These are phyloP conservation scores for Suillus clintonianus DNA, from an alignment of 768 basidiomycete species.

Conservation along the genomic window DNA sequence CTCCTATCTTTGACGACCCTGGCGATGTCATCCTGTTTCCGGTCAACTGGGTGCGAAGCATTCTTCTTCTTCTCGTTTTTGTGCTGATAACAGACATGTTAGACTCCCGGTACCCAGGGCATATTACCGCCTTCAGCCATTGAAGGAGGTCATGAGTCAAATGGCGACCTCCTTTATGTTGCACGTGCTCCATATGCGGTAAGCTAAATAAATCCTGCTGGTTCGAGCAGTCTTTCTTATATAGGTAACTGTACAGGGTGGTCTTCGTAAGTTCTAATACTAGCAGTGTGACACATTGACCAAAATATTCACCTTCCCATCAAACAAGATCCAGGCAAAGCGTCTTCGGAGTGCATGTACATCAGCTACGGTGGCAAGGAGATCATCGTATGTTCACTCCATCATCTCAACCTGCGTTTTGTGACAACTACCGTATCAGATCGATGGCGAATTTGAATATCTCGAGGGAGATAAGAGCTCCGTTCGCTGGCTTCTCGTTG, in stretches of 20 bases:
- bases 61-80: too few species aligned
- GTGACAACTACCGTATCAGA: background rate
- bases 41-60: too few species aligned
- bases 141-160: background rate
- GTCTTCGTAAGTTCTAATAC: background rate
- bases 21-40: background rate
- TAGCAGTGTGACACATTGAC: background rate
- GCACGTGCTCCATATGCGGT: background rate
- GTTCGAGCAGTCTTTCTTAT: background rate
- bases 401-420: background rate
- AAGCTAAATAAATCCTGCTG: background rate
- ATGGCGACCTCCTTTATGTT: background rate
- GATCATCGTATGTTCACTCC: background rate
- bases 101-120: background rate
- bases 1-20: background rate
- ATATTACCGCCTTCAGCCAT: background rate
- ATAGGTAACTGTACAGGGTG: background rate
- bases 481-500: too few species aligned
- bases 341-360: background rate
- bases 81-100: too few species aligned
- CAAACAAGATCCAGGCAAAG: background rate
- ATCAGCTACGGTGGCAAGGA: slow-evolving; percentile 22
- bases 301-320: background rate
- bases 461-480: slow-evolving; percentile 2
- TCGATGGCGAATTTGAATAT: slow-evolving; percentile 36